phyloP scores from a whole-genome alignment of 495 filamentous ascomycete genomes.

The Tetracladium marchalianum region DNA sequence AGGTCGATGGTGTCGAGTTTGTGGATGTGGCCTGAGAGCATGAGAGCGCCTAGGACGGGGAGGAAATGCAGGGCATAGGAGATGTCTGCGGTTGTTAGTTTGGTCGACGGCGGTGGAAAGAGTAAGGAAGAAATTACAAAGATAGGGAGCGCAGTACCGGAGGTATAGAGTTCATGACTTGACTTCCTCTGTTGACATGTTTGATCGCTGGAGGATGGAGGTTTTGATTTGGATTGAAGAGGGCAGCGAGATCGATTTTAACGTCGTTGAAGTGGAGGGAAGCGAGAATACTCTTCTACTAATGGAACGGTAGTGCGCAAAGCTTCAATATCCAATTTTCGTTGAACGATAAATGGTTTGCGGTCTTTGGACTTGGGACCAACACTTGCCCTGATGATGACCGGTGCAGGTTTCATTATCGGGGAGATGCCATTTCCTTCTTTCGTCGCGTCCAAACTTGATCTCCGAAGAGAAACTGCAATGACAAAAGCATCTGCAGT shows the following conservation, averaged over 20 bases:
- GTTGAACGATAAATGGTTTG: slow-evolving; percentile 36
- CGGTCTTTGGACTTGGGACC: slow-evolving; percentile 27
- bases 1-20: slow-evolving; percentile 43
- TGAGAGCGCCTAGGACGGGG: slow-evolving; percentile 40
- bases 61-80: slow-evolving; percentile 37
- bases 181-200: background rate
- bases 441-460: background rate
- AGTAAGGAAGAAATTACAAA: slow-evolving; percentile 27
- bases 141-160: slow-evolving; percentile 27
- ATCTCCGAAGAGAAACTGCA: slow-evolving; percentile 5
- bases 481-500: slow-evolving; percentile 18
- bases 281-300: background rate
- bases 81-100: slow-evolving; percentile 26
- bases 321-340: slow-evolving; percentile 34
- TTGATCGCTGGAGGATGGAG: background rate
- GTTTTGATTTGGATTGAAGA: background rate
- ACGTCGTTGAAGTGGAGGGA: slow-evolving; percentile 1
- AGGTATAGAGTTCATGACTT: background rate
- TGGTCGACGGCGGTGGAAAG: background rate
- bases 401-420: background rate
- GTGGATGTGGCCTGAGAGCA: slow-evolving; percentile 37
- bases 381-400: slow-evolving; percentile 38
- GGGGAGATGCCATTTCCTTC: background rate
- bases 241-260: slow-evolving; percentile 5
- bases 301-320: slow-evolving; percentile 25